Conservation (phyloP, 257 asterid genomes). For the Coffea canephora region DNA sequence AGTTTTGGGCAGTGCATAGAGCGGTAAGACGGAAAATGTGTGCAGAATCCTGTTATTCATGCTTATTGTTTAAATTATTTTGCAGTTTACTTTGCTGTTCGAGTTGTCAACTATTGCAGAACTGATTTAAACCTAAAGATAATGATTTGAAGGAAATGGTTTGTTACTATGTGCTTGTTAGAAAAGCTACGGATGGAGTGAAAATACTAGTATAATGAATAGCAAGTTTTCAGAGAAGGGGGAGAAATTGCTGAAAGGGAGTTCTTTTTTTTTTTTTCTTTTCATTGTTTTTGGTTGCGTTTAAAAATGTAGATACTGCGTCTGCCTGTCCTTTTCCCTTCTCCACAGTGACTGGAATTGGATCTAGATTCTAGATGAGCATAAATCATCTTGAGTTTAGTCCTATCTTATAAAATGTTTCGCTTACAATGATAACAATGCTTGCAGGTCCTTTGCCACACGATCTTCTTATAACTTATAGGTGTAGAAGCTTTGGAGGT, state of each 20-base stretch:
- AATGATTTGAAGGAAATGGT: background rate
- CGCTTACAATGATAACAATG: background rate
- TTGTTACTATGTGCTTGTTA: background rate
- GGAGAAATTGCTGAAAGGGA: background rate
- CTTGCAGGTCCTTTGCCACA: slow-evolving; percentile 9
- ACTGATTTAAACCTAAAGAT: background rate
- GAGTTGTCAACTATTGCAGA: background rate
- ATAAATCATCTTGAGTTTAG: slow-evolving; percentile 6
- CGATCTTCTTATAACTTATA: background rate
- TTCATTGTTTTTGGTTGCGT: background rate
- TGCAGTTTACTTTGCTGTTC: background rate
- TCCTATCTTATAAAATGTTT: background rate
- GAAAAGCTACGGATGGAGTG: background rate
- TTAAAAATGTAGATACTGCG: too few relatives aligned
- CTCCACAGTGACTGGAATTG: background rate
- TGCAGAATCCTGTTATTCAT: background rate
- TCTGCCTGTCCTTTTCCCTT: background rate
- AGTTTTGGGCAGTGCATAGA: background rate
- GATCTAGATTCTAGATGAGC: too few relatives aligned
- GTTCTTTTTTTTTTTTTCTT: background rate
- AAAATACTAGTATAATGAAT: background rate
- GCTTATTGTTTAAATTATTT: background rate
- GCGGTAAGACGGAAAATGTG: background rate
- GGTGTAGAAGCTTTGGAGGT: slow-evolving; percentile 7
- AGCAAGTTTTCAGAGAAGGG: background rate